Evolutionary conservation across 1,139 yeast genomes (phyloP).

Genomic region (Kodamaea ohmeri): DNA sequence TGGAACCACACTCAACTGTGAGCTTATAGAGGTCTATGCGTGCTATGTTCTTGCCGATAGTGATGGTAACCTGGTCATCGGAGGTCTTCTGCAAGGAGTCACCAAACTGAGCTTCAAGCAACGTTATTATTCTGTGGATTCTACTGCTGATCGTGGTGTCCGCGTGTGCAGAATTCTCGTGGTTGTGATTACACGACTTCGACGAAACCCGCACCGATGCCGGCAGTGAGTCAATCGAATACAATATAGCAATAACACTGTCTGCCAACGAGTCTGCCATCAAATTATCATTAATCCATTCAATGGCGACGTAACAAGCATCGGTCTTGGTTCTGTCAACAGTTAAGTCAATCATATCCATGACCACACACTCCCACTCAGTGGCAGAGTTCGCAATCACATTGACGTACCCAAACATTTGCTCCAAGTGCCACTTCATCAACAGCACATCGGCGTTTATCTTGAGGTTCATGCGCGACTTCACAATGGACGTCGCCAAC

Average conservation of each 20-base stretch:
- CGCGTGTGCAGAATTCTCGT: slow-evolving; percentile 32
- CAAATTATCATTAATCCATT: slow-evolving; percentile 83
- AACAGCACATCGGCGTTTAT: slow-evolving; percentile 81
- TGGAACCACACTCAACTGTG: slow-evolving; percentile 72
- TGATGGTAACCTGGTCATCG: slow-evolving; percentile 50
- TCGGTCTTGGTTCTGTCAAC: slow-evolving; percentile 45
- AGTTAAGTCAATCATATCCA: slow-evolving; percentile 44
- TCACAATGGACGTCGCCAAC: slow-evolving; percentile 78
- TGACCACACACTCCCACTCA: slow-evolving; percentile 49
- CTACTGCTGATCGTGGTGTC: slow-evolving; percentile 48
- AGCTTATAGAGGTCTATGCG: slow-evolving; percentile 60
- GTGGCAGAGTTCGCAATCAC: slow-evolving; percentile 61
- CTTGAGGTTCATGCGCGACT: slow-evolving; percentile 73
- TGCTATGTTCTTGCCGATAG: slow-evolving; percentile 75
- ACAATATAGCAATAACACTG: slow-evolving; percentile 81
- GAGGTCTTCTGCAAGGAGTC: slow-evolving; percentile 52
- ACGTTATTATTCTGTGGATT: slow-evolving; percentile 57
- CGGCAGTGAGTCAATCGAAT: slow-evolving; percentile 92
- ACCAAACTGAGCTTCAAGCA: slow-evolving; percentile 86
- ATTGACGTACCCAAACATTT: slow-evolving; percentile 89
- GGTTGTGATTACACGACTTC: slow-evolving; percentile 49
- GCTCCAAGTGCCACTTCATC: slow-evolving; percentile 85
- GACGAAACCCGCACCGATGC: slow-evolving; percentile 89
- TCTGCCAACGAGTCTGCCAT: slow-evolving; percentile 95
- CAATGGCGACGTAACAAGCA: slow-evolving; percentile 54